Percentiles rank a stretch among this genome's conserved stretches.
phyloP scores from a whole-genome alignment of 1,139 yeast species.

The Pneumocystis oryctolagi region DNA sequence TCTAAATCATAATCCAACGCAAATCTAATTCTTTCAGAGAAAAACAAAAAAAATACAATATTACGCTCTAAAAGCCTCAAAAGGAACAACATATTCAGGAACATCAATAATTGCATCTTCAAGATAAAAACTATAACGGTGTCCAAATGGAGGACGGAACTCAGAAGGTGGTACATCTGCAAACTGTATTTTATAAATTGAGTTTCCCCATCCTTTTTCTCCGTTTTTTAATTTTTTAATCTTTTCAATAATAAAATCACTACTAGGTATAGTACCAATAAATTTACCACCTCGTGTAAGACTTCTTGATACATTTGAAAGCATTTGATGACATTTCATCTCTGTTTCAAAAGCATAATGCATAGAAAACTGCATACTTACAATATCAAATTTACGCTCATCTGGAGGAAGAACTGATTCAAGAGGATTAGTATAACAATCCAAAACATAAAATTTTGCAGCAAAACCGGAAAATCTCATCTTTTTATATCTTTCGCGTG shows the following conservation, averaged over 20 bases:
- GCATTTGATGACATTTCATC: conserved; percentile 53
- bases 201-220: conserved; percentile 66
- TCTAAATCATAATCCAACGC: conserved; percentile 62
- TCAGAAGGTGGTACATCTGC: conserved; percentile 62
- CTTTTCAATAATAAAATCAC: conserved; percentile 63
- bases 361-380: conserved; percentile 77
- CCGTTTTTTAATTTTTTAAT: conserved; percentile 30
- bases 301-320: conserved; percentile 62
- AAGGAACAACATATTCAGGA: conserved; percentile 95
- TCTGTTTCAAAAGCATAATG: conserved; percentile 91
- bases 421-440: conserved; percentile 59
- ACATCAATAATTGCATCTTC: conserved; percentile 93
- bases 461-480: conserved; percentile 42
- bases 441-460: conserved; percentile 79
- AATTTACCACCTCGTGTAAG: conserved; percentile 71
- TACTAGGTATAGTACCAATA: conserved; percentile 87
- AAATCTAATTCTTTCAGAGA: conserved; percentile 8
- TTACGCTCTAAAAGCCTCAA: conserved; percentile 65
- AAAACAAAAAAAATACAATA: conserved; percentile 26
- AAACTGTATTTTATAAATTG: conserved; percentile 65
- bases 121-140: conserved; percentile 63
- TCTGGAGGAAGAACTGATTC: conserved; percentile 53
- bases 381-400: conserved; percentile 41
- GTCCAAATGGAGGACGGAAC: conserved; percentile 68
- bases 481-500: conserved; percentile 51